Percentiles rank a stretch among this genome's conserved stretches.
phyloP scores from a whole-genome alignment of 179 eudicot genomes.

The Carnegiea gigantea region DNA sequence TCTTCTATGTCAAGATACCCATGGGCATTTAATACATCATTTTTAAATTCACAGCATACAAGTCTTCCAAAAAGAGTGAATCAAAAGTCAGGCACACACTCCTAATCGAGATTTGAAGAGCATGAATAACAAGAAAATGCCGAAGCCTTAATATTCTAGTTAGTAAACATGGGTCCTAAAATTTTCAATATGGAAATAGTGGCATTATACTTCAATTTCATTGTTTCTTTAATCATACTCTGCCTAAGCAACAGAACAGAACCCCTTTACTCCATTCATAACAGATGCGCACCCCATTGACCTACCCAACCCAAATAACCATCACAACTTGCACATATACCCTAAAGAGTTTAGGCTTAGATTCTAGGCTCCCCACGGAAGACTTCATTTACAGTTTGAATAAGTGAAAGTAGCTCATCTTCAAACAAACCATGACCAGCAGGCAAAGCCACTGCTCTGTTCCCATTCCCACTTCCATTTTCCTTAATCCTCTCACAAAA shows the following conservation, averaged over 20 bases:
- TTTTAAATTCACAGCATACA: too few relatives aligned
- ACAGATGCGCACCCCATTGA: not conserved
- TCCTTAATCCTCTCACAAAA: conserved; percentile 30
- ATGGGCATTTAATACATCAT: too few relatives aligned
- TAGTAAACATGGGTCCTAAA: too few relatives aligned
- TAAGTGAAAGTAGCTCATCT: conserved; percentile 26
- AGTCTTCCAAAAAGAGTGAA: too few relatives aligned
- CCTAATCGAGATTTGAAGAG: too few relatives aligned
- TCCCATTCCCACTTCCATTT: conserved; percentile 10
- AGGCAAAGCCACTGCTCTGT: not conserved
- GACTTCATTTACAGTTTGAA: conserved; percentile 34
- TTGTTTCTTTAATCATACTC: not conserved
- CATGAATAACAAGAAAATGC: too few relatives aligned
- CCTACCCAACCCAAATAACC: not conserved
- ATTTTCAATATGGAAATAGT: too few relatives aligned
- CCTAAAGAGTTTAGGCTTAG: not conserved
- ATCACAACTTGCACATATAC: not conserved
- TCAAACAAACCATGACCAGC: conserved; percentile 9
- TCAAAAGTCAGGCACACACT: too few relatives aligned
- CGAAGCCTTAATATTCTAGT: too few relatives aligned
- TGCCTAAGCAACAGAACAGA: too few relatives aligned
- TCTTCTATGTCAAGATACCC: too few relatives aligned
- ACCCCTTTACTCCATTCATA: not conserved
- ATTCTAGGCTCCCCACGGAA: conserved; percentile 22
- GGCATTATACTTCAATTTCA: not conserved